phyloP scores from a whole-genome alignment of 1,284 basidiomycete species.

The Neotropicomus parvogracilis region DNA sequence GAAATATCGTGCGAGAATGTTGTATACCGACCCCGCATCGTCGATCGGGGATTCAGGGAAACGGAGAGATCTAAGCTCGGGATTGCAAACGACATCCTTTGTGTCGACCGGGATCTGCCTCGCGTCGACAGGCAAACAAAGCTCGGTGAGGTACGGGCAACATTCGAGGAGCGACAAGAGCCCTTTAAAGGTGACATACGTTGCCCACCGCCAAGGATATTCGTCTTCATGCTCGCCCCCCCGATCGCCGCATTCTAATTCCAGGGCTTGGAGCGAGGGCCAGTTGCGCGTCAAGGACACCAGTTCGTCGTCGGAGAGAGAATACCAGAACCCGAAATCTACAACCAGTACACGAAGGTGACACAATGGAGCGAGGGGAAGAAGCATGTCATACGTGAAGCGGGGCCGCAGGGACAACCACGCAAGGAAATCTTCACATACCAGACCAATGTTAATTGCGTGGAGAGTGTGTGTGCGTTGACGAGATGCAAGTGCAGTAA shows the following conservation, averaged over 20 bases:
- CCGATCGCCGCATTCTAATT: not conserved
- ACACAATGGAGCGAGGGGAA: not conserved
- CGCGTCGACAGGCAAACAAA: not conserved
- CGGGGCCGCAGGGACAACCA: no score
- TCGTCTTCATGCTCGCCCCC: not conserved
- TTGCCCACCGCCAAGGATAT: not conserved
- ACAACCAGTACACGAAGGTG: not conserved
- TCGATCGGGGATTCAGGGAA: not conserved
- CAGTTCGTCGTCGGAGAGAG: constrained; percentile 1
- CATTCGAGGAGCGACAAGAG: not conserved
- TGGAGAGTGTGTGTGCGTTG: not conserved
- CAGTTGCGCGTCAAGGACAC: not conserved
- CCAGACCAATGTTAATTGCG: not conserved
- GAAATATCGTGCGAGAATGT: not conserved
- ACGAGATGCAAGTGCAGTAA: not conserved
- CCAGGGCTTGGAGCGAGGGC: not conserved
- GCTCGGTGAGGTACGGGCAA: not conserved
- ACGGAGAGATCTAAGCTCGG: not conserved
- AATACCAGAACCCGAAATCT: not conserved
- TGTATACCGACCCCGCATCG: not conserved
- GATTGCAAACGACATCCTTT: not conserved
- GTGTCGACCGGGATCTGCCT: not conserved
- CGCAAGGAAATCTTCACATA: no score
- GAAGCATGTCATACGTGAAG: not conserved
- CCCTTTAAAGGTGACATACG: not conserved